Evolutionary conservation across 495 filamentous ascomycete species (phyloP), one percentile per base, ranked within the genome.

Genomic region (Beverwykella pulmonaria): DNA sequence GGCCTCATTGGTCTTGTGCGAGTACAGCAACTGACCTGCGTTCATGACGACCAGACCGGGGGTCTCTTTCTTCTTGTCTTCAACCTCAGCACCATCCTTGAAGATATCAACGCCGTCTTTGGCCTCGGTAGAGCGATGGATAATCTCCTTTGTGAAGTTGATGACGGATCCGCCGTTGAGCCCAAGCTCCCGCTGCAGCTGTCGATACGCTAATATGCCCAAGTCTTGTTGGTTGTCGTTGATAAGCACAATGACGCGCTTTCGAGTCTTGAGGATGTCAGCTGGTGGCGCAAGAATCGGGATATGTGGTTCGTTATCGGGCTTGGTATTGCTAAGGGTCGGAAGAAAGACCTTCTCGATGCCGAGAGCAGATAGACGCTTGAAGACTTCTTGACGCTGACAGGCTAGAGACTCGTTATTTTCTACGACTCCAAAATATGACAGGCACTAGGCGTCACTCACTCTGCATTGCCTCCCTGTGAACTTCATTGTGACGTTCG

Each of bases 231-330:
- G 66, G 1, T 81, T 73, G 62, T 93, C 88, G 62, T 89, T 88
- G 67, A 95, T 82, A 58, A 94, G 78, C 57, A 96, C 74, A n/a
- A 95, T 77, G 10, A 96, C 77, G 14, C 90, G 86, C 20, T 82
- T 81, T 27, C 83, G 85, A n/a, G 68, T 73, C 34, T 75, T 65
- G 8, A 96, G 72, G 56, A 88, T 80, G 3, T 73, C 64, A n/a
- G 34, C 74, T 19, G 15, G 86, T 85, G 48, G 85, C 72, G 71
- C 70, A 9, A 90, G 80, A 73, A 98, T 91, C 0, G 86, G 84
- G 29, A 92, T 78, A 67, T 90, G 84, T 1, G 88, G 84, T 36
- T 39, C 22, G 4, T 82, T 74, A 2, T 76, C 65, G 0, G 78
- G 63, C 44, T 71, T 72, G 5, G 77, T 74, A 41, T 74, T 78